Base-by-base conservation (phyloP, 1,284 basidiomycete genomes). In the Xanthoconium separans region DNA sequence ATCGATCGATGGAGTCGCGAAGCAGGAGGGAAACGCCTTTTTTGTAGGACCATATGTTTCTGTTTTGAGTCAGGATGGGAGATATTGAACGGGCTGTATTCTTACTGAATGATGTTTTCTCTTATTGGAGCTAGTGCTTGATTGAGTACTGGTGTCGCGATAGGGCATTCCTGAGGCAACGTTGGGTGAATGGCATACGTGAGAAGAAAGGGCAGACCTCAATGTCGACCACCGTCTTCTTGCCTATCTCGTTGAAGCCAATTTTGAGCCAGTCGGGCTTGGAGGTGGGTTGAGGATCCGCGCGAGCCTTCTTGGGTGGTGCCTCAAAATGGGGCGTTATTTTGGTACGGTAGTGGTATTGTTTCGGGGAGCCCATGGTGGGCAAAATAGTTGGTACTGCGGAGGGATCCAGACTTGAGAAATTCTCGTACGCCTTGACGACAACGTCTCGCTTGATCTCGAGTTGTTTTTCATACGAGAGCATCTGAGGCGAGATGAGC, bases 271-370 rank as follows among this genome's bases (percentile, higher is more conserved):
- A 88, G 31, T 81, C 76, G 29, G 79, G 86, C 55, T 76, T 77
- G 20, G 59, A 61, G 24, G 63, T 64, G 33, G 70, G 62, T 2
- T 65, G 60, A 40, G 66, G 61, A 20, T 71, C 63, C 65, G 70
- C 67, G 63, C 78, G 74, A 46, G 76, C 71, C 53, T 72, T 69
- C 65, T 82, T 87, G 0, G 85, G 83, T 1, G 93, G 86, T 0
- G 88, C 82, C 43, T 97, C 91, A 63, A 98, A 99, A 70, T 99
- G 96, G 0, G 96, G 96, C 0, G 96, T 98, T 45, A 99, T 87
- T 74, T 99, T 99, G 1, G 97, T 99, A 22, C 96, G 85, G 70
- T 99, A 99, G 44, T 81, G 83, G 72, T 96, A 98, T 60, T 96
- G 87, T 47, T 90, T 75, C 0, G 96, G 97, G 0, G 91, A 95